Base-by-base conservation (phyloP, 768 basidiomycete species). In the Galerina marginata region DNA sequence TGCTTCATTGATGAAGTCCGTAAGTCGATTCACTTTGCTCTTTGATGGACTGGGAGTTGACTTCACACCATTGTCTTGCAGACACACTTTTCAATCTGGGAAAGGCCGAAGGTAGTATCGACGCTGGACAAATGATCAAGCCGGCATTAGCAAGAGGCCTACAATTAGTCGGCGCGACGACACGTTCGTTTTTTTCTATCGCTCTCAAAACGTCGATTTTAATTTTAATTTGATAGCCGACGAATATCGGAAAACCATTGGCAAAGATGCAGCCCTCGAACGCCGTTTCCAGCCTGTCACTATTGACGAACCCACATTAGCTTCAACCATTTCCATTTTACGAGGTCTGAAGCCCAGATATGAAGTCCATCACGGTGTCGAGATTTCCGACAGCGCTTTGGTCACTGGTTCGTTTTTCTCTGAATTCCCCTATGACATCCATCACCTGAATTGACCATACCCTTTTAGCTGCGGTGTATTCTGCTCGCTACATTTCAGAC, bases 1-100 rank as follows among this genome's bases (percentile, higher is more conserved):
- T 94, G 92, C 69, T 96, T 96, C 75, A 95, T 96, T 54, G 95
- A 96, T 66, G 94, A 96, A 86, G 88, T 96, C 54, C 95, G 91
- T 92, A 67, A 76, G 91, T 87, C 43, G 7, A 23, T 50, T 51
- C 51, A 2, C 10, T 14, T 11, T 39, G 10, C 20, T 48, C 33
- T 38, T 44, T 9, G n/a, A 48, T 15, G 12, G 4, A 48, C 26
- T 23, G n/a, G 26, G 47, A 12, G 16, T 29, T 33, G 7, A 33
- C 29, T 48, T 11, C 11, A 40, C 20, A 25, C 25, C 23, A 3
- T 45, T 26, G 20, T 20, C 2, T 29, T 55, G 9, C 57, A 91
- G 89, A 93, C 63, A 89, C 84, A 0, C 79, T 94, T 3, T 92
- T 95, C 78, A 92, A 95, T 56, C 83, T 96, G 6, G 95, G 95